A percentile compares a stretch with the other conserved stretches of the same genome.
These are phyloP conservation scores for Metarhizium rileyi DNA, from an alignment of 2,329 filamentous ascomycete species.

Conservation along the genomic window DNA sequence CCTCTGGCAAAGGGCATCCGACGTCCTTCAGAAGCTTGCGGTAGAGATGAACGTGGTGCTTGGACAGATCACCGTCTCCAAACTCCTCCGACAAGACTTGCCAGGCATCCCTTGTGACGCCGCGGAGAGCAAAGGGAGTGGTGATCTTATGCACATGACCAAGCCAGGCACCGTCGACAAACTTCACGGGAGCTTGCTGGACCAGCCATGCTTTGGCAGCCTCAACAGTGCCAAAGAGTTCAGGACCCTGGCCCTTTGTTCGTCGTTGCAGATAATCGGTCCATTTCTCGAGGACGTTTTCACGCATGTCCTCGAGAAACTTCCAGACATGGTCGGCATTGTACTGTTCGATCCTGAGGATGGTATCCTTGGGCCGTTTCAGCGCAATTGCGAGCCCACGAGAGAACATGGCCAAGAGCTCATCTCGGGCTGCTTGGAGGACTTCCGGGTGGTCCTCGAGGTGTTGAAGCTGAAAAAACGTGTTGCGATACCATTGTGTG, in stretches of 20 bases:
- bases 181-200: constrained; percentile 19
- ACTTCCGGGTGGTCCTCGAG: background rate
- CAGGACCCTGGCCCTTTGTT: background rate
- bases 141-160: constrained; percentile 27
- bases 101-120: constrained; percentile 28
- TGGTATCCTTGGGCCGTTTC: background rate
- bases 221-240: background rate
- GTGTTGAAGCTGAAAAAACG: background rate
- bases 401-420: background rate
- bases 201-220: background rate
- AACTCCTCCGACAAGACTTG: constrained; percentile 40
- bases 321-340: background rate
- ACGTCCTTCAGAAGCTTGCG: constrained; percentile 14
- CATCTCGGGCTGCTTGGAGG: background rate
- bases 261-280: background rate
- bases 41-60: constrained; percentile 33
- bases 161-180: constrained; percentile 40
- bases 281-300: background rate
- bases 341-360: background rate
- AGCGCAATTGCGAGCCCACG: background rate
- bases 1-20: constrained; percentile 4
- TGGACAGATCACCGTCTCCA: constrained; percentile 35
- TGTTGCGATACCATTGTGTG: background rate
- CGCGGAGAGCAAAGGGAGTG: constrained; percentile 28
- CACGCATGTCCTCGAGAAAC: background rate